These are phyloP conservation scores for Zygotorulaspora mrakii DNA, from an alignment of 1,139 yeast species.

Conservation along the genomic window DNA sequence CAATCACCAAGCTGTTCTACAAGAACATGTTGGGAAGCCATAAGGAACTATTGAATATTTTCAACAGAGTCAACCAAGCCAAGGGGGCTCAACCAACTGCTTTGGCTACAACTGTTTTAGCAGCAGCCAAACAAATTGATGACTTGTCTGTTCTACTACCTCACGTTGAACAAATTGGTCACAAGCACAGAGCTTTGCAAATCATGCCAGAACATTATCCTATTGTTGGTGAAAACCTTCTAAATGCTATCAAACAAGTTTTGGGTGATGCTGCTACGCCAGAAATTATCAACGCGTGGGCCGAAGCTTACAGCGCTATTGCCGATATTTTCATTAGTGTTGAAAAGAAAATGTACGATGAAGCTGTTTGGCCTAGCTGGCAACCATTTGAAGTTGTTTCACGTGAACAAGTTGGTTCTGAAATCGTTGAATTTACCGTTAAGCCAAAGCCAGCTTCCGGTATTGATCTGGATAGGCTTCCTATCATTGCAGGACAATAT, in stretches of 20 bases:
- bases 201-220: conserved; percentile 62
- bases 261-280: conserved; percentile 57
- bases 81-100: conserved; percentile 59
- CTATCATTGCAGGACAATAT: conserved; percentile 53
- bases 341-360: conserved; percentile 48
- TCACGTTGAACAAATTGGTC: conserved; percentile 58
- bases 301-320: conserved; percentile 58
- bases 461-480: conserved; percentile 38
- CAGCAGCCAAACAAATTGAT: conserved; percentile 63
- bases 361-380: conserved; percentile 54
- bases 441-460: conserved; percentile 43
- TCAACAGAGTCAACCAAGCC: conserved; percentile 58
- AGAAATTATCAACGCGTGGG: conserved; percentile 62
- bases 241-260: conserved; percentile 51
- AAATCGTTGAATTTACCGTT: conserved; percentile 50
- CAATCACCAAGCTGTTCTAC: conserved; percentile 54
- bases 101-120: conserved; percentile 57
- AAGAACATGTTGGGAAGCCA: conserved; percentile 49
- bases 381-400: conserved; percentile 48
- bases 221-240: conserved; percentile 55
- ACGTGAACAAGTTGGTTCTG: conserved; percentile 44
- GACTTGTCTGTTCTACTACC: conserved; percentile 51
- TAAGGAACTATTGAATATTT: conserved; percentile 55
- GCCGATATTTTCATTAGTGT: conserved; percentile 58
- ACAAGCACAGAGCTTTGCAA: conserved; percentile 63